Percentiles rank a stretch among this genome's conserved stretches.
These are phyloP conservation scores for Delitschia confertaspora DNA, from an alignment of 495 filamentous ascomycete genomes.

Conservation along the genomic window DNA sequence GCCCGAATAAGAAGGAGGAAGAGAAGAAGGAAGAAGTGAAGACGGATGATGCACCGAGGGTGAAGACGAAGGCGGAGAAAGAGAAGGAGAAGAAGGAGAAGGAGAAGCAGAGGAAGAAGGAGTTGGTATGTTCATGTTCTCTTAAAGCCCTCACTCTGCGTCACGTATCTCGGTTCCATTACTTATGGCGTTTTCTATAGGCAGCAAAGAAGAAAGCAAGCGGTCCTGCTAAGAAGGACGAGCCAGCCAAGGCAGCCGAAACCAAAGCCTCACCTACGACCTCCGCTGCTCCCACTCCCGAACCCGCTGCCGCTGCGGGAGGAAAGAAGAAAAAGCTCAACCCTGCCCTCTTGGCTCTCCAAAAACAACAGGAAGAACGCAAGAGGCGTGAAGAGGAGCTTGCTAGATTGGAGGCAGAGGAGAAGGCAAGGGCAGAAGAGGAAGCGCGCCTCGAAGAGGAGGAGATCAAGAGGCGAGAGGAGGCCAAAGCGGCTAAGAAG, in stretches of 20 bases:
- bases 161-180: constrained; percentile 17
- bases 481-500: constrained; percentile 71
- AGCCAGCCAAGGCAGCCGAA: constrained; percentile 39
- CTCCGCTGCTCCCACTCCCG: constrained; percentile 10
- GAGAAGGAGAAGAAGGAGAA: constrained; percentile 90
- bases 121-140: constrained; percentile 46
- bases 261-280: constrained; percentile 30
- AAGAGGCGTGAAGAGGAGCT: constrained; percentile 66
- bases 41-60: constrained; percentile 53
- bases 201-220: constrained; percentile 62
- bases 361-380: constrained; percentile 85
- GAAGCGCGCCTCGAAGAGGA: constrained; percentile 59
- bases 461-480: constrained; percentile 65
- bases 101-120: constrained; percentile 89
- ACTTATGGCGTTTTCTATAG: constrained; percentile 30
- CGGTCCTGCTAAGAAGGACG: constrained; percentile 31
- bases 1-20: constrained; percentile 40
- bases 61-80: constrained; percentile 94
- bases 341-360: constrained; percentile 67
- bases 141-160: neutral
- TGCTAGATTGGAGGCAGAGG: constrained; percentile 58
- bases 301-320: constrained; percentile 34
- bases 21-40: constrained; percentile 44
- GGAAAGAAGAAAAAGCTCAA: constrained; percentile 93
- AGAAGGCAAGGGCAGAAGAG: constrained; percentile 63